Base-by-base conservation (phyloP, 2,329 filamentous ascomycete genomes). In the Trichoderma breve region DNA sequence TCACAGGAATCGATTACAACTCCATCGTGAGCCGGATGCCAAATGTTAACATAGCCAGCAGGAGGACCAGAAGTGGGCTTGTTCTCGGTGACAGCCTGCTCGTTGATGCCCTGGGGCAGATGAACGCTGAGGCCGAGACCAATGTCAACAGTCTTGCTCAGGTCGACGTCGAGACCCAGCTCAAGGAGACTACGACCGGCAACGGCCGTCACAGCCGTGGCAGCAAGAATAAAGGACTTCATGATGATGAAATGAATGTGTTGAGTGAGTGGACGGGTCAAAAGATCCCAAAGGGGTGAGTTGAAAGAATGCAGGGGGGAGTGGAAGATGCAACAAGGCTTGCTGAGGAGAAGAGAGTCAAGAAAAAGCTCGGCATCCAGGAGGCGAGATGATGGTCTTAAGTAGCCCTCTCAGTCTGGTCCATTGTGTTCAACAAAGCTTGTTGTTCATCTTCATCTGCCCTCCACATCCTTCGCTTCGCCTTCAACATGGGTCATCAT, bases 1-100 rank as follows among this genome's bases (percentile, higher is more conserved):
- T 82, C 79, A 72, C 81, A 83, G 72, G 75, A 77, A 68, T 83
- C 81, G 32, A 83, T 83, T 74, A 75, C 73, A 70, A 82, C 75
- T 32, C 76, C 73, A 24, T 24, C 24, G 77, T 83, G 82, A 14
- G 80, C 72, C 63, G 82, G 81, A 76, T 83, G 82, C 79, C 79
- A 83, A 74, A 79, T 71, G 74, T 79, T 74, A 74, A 70, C 75
- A 75, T 75, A 77, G 73, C 73, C 79, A 1, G 73, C 32, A 14
- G 77, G 73, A 11, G 81, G 80, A 3, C 62, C 71, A n/a, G 34
- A 14, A 2, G 39, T 36, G 60, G 79, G 79, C 74, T 76, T 76
- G 61, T 60, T 60, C 51, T 55, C 74, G 12, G 74, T 58, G 9
- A 70, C 75, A 21, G 75, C 68, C 70, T 43, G 66, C 47, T 76